These are phyloP conservation scores for Trypanosoma platydactyli DNA, from an alignment of 208 protist genomes.

Conservation along the genomic window DNA sequence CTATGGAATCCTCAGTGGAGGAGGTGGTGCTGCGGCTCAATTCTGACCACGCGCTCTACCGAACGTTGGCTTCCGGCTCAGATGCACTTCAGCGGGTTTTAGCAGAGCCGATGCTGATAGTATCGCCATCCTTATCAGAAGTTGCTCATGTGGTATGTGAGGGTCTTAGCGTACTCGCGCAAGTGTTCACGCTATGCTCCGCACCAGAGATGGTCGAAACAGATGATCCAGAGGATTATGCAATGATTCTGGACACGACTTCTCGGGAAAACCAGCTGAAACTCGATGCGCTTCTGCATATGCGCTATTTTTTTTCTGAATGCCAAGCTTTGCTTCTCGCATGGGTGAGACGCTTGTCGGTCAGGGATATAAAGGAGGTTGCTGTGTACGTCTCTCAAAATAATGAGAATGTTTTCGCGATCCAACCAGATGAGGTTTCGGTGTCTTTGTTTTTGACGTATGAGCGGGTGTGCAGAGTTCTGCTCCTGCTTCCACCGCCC, in stretches of 20 bases:
- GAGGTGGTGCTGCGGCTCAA: slow-evolving; percentile 44
- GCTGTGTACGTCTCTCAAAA: slow-evolving; percentile 32
- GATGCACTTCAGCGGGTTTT: slow-evolving; percentile 44
- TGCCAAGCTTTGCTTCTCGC: slow-evolving; percentile 24
- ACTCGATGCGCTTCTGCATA: slow-evolving; percentile 14
- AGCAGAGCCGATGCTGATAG: neutral
- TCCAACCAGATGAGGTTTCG: slow-evolving; percentile 43
- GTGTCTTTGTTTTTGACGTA: slow-evolving; percentile 64
- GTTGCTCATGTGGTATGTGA: slow-evolving; percentile 56
- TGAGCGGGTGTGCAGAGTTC: slow-evolving; percentile 52
- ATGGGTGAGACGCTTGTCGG: slow-evolving; percentile 25
- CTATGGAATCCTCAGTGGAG: slow-evolving; percentile 61
- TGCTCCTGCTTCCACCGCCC: slow-evolving; percentile 11
- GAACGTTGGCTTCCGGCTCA: slow-evolving; percentile 42
- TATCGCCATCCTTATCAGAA: slow-evolving; percentile 21
- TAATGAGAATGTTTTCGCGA: slow-evolving; percentile 45
- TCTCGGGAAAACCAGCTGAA: slow-evolving; percentile 34
- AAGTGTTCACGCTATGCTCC: slow-evolving; percentile 54
- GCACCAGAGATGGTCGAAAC: slow-evolving; percentile 58
- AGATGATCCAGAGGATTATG: slow-evolving; percentile 77
- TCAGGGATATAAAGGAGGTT: slow-evolving; percentile 16
- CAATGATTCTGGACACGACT: slow-evolving; percentile 30
- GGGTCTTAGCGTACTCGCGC: slow-evolving; percentile 61
- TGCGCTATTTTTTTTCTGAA: slow-evolving; percentile 31
- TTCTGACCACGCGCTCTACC: slow-evolving; percentile 41